A percentile compares a stretch with the other conserved stretches of the same genome.
Conservation (phyloP, 2,329 filamentous ascomycete species). For the Bimuria novae-zelandiae region DNA sequence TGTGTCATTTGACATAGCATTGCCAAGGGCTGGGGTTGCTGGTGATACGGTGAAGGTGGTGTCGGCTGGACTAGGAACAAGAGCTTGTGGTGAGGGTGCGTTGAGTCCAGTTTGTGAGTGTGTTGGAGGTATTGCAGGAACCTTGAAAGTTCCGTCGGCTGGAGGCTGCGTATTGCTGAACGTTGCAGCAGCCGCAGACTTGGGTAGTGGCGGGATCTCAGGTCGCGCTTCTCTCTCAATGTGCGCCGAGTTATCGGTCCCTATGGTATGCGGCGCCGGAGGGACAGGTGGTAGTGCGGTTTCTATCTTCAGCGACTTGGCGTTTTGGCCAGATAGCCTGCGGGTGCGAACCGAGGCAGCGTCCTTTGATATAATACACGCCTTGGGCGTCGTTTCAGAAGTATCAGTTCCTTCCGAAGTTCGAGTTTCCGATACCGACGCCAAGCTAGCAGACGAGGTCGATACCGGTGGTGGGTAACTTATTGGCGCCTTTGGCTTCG, state of each 20-base stretch:
- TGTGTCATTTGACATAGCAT: conserved; percentile 52
- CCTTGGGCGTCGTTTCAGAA: conserved; percentile 35
- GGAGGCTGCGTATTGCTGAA: conserved; percentile 32
- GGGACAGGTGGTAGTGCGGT: conserved; percentile 57
- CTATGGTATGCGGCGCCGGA: conserved; percentile 39
- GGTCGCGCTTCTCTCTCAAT: conserved; percentile 39
- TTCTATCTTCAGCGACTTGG: conserved; percentile 87
- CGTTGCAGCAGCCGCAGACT: conserved; percentile 39
- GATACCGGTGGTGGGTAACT: conserved; percentile 37
- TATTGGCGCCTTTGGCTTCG: conserved; percentile 39
- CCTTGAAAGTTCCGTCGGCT: conserved; percentile 37
- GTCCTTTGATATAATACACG: conserved; percentile 31
- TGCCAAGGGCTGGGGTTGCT: conserved; percentile 40
- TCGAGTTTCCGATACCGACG: conserved; percentile 37
- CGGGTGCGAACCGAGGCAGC: conserved; percentile 68
- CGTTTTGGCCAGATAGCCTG: conserved; percentile 78
- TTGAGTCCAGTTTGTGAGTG: conserved; percentile 29
- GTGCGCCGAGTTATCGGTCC: conserved; percentile 40
- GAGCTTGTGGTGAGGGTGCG: conserved; percentile 38
- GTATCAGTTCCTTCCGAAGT: conserved; percentile 27
- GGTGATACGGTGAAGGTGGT: conserved; percentile 48
- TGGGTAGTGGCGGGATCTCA: conserved; percentile 40
- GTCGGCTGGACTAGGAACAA: conserved; percentile 48
- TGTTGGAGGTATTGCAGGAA: conserved; percentile 38
- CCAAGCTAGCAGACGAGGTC: conserved; percentile 37